Evolutionary conservation across 306 rosid genomes (phyloP).

Genomic region (Cicer judaicum): DNA sequence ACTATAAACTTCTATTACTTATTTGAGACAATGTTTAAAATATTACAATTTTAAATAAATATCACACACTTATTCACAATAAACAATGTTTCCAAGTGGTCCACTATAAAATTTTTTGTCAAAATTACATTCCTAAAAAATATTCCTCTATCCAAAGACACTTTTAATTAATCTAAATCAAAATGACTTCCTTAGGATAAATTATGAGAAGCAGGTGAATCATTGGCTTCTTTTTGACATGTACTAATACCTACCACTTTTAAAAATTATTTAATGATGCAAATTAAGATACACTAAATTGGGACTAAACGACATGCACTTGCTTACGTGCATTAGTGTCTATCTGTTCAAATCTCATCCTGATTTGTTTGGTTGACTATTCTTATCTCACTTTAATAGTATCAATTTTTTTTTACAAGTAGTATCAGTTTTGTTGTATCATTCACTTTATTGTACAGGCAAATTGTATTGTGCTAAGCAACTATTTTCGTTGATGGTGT

Average conservation of each 20-base stretch:
- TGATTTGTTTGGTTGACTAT: slow-evolving; percentile 8
- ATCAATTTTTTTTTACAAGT: neutral
- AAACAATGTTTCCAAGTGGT: too few relatives aligned
- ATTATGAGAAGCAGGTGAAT: neutral
- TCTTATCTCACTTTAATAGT: neutral
- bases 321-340: neutral
- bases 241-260: neutral
- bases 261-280: neutral
- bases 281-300: neutral
- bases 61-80: too few relatives aligned
- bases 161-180: too few relatives aligned
- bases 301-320: neutral
- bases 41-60: too few relatives aligned
- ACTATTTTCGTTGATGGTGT: neutral
- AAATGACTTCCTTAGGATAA: neutral
- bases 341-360: neutral
- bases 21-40: too few relatives aligned
- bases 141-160: too few relatives aligned
- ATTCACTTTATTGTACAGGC: neutral
- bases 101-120: too few relatives aligned
- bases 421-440: neutral
- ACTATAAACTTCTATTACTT: too few relatives aligned
- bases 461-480: slow-evolving; percentile 15
- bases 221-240: neutral
- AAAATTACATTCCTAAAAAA: too few relatives aligned